Percentiles rank a stretch among this genome's conserved stretches.
These are phyloP conservation scores for Annona squamosa DNA, from an alignment of 164 flowering plant genomes.

Conservation along the genomic window DNA sequence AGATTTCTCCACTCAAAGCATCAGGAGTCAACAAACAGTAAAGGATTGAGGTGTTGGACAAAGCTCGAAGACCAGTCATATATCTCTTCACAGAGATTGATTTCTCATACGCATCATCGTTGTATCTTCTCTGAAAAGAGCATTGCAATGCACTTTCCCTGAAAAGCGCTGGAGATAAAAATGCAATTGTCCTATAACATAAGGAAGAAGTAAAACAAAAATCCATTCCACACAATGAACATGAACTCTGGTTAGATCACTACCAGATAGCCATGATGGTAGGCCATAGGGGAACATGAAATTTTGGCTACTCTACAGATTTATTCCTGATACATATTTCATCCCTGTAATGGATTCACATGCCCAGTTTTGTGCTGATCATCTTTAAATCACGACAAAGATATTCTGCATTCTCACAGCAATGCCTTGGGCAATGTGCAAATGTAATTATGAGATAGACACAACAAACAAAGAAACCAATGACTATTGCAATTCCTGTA, in stretches of 20 bases:
- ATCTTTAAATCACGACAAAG: background rate
- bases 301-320: background rate
- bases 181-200: no score
- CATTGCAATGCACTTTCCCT: no score
- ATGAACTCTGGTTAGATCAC: no score
- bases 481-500: background rate
- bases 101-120: no score
- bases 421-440: background rate
- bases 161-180: no score
- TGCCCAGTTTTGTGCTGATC: background rate
- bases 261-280: background rate
- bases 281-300: background rate
- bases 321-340: background rate
- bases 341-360: background rate
- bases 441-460: background rate
- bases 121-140: no score
- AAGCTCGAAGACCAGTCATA: no score
- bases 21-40: no score
- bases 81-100: no score
- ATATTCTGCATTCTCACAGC: background rate
- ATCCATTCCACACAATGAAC: no score
- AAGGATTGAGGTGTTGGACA: no score
- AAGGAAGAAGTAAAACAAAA: background rate
- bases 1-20: no score
- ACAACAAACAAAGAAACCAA: background rate